Conservation (phyloP, 805 yeast genomes). For the Jamesozyma hellenica region DNA sequence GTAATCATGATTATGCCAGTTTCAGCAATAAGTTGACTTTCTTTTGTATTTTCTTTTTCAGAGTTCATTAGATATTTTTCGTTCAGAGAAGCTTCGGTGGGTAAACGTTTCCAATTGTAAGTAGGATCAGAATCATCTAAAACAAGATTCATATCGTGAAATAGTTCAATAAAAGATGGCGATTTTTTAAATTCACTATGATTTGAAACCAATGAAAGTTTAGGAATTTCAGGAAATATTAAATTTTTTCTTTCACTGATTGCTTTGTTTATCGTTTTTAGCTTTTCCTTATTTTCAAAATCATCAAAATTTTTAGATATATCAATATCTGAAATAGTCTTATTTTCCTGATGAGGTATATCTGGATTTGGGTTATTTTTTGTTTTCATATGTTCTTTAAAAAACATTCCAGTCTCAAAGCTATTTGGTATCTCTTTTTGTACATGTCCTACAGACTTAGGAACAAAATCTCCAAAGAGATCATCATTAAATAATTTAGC, state of each 20-base stretch:
- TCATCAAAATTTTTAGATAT: background rate
- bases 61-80: constrained; percentile 5
- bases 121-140: constrained; percentile 26
- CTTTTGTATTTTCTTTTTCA: background rate
- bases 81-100: constrained; percentile 15
- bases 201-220: constrained; percentile 2
- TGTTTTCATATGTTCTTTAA: too few species aligned
- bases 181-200: constrained; percentile 17
- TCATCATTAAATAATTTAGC: constrained; percentile 24
- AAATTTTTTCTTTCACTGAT: background rate
- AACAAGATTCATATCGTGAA: constrained; percentile 24
- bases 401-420: too few species aligned
- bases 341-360: too few species aligned
- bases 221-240: constrained; percentile 15
- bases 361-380: too few species aligned
- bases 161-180: constrained; percentile 24
- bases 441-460: constrained; percentile 1
- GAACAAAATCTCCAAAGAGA: constrained; percentile 21
- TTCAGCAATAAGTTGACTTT: background rate
- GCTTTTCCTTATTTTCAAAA: background rate
- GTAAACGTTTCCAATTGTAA: constrained; percentile 26
- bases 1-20: background rate
- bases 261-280: background rate
- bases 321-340: too few species aligned
- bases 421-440: background rate